A percentile compares a stretch with the other conserved stretches of the same genome.
Conservation (phyloP, 257 asterid species). For the Fraxinus quadrangulata region DNA sequence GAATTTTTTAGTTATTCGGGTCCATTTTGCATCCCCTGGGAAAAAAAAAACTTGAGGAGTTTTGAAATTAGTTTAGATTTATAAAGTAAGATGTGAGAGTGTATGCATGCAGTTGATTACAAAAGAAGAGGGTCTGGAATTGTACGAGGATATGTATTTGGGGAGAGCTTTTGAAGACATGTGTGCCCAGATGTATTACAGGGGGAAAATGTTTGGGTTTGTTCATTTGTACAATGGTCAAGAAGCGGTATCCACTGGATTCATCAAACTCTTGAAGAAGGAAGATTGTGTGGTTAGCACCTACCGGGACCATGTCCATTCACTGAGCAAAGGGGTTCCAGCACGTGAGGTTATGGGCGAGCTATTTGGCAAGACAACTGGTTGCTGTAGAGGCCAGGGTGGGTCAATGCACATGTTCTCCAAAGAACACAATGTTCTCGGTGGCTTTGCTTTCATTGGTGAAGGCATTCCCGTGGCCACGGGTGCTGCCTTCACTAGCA, state of each 20-base stretch:
- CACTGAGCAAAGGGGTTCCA: slow-evolving; percentile 94
- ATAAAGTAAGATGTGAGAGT: neutral
- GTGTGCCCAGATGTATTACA: slow-evolving; percentile 99
- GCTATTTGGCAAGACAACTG: slow-evolving; percentile 97
- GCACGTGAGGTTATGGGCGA: slow-evolving; percentile 97
- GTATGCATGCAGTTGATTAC: slow-evolving; percentile 60
- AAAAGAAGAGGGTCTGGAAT: slow-evolving; percentile 78
- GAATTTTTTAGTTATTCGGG: neutral
- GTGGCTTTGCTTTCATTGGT: slow-evolving; percentile 96
- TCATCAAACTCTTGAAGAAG: slow-evolving; percentile 84
- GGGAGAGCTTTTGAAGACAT: slow-evolving; percentile 94
- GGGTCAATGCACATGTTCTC: slow-evolving; percentile 99
- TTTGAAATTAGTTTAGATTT: neutral
- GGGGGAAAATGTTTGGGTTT: slow-evolving; percentile 98
- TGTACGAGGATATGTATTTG: slow-evolving; percentile 86
- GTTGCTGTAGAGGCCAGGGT: slow-evolving; percentile 99
- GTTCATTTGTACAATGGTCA: slow-evolving; percentile 96
- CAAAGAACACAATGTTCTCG: slow-evolving; percentile 88
- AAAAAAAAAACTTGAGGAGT: neutral
- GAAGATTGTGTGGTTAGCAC: slow-evolving; percentile 91
- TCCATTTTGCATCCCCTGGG: neutral
- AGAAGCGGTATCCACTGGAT: slow-evolving; percentile 97
- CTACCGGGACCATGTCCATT: slow-evolving; percentile 94
- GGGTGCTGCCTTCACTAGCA: slow-evolving; percentile 90
- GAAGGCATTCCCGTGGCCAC: slow-evolving; percentile 99